Conservation (phyloP, 2,329 filamentous ascomycete species). For the Exophiala oligosperma region DNA sequence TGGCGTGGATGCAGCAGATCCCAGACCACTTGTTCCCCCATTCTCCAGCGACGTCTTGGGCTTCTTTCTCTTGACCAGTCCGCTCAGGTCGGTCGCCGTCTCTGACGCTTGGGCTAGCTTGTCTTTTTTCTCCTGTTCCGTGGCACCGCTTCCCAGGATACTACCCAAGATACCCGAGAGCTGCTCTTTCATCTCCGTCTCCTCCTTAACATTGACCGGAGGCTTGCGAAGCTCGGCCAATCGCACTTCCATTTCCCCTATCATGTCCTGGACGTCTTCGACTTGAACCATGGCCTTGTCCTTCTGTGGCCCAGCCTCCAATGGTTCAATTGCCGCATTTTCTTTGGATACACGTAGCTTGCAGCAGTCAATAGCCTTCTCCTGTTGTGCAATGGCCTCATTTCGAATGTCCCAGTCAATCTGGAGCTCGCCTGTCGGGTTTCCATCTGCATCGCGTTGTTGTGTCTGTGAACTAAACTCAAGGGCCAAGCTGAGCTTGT, state of each 20-base stretch:
- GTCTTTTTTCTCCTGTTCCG: slow-evolving; percentile 53
- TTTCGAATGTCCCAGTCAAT: slow-evolving; percentile 58
- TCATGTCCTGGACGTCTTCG: slow-evolving; percentile 60
- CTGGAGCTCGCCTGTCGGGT: slow-evolving; percentile 41
- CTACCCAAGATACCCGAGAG: slow-evolving; percentile 60
- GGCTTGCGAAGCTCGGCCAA: slow-evolving; percentile 59
- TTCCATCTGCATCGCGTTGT: slow-evolving; percentile 39
- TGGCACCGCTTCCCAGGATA: slow-evolving; percentile 52
- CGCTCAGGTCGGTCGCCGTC: slow-evolving; percentile 59
- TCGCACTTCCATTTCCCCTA: slow-evolving; percentile 61
- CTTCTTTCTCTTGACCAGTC: slow-evolving; percentile 58
- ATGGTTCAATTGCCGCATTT: slow-evolving; percentile 43
- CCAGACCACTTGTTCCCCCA: slow-evolving; percentile 16
- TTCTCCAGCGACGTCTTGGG: slow-evolving; percentile 24
- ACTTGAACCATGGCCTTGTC: slow-evolving; percentile 50
- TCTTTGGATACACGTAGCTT: slow-evolving; percentile 56
- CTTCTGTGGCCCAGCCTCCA: slow-evolving; percentile 38
- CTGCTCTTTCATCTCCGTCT: slow-evolving; percentile 35
- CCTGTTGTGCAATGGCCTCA: slow-evolving; percentile 60
- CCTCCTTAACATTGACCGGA: slow-evolving; percentile 48
- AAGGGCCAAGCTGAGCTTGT: slow-evolving; percentile 89
- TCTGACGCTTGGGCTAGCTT: slow-evolving; percentile 56
- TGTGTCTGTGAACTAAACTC: slow-evolving; percentile 83
- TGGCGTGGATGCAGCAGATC: slow-evolving; percentile 23
- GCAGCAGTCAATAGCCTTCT: slow-evolving; percentile 61